A percentile compares a stretch with the other conserved stretches of the same genome.
Conservation (phyloP, 106 monocot species). For the Agapanthus africanus region DNA sequence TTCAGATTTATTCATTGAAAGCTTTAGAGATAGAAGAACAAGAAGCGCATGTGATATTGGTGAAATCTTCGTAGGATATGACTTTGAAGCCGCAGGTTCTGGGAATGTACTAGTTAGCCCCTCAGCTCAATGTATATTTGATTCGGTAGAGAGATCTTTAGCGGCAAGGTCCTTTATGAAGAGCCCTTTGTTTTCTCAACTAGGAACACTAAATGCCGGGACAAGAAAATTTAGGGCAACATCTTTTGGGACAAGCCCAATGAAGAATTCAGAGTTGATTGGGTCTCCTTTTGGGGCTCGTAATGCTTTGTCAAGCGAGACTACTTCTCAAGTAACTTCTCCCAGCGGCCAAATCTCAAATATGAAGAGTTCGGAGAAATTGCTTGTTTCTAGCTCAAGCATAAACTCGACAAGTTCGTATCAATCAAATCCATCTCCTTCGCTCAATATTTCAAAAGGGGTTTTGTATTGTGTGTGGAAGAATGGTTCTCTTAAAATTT, state of each 20-base stretch:
- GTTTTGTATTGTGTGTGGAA: slow-evolving; percentile 36
- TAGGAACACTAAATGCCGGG: slow-evolving; percentile 11
- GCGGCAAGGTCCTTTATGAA: slow-evolving; percentile 12
- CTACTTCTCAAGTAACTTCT: background rate
- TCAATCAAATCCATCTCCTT: slow-evolving; percentile 12
- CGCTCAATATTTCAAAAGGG: slow-evolving; percentile 31
- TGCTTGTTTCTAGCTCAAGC: slow-evolving; percentile 18
- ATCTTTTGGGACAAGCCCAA: slow-evolving; percentile 5
- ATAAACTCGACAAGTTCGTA: slow-evolving; percentile 19
- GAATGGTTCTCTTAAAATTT: slow-evolving; percentile 35
- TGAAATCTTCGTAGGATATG: slow-evolving; percentile 15
- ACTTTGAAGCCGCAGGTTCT: slow-evolving; percentile 2
- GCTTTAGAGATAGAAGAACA: slow-evolving; percentile 27
- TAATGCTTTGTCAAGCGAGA: slow-evolving; percentile 8
- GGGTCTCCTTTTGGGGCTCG: slow-evolving; percentile 1
- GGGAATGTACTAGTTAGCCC: slow-evolving; percentile 19
- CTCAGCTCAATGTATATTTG: slow-evolving; percentile 23
- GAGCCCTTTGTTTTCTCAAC: slow-evolving; percentile 18
- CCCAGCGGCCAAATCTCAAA: slow-evolving; percentile 8
- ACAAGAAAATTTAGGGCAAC: slow-evolving; percentile 14
- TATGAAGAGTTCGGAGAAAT: slow-evolving; percentile 9
- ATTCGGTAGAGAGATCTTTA: slow-evolving; percentile 10
- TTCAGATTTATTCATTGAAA: slow-evolving; percentile 19
- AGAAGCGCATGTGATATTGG: slow-evolving; percentile 15
- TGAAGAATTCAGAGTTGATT: slow-evolving; percentile 2